Conservation (phyloP, 805 yeast species). For the Priceomyces medius region DNA sequence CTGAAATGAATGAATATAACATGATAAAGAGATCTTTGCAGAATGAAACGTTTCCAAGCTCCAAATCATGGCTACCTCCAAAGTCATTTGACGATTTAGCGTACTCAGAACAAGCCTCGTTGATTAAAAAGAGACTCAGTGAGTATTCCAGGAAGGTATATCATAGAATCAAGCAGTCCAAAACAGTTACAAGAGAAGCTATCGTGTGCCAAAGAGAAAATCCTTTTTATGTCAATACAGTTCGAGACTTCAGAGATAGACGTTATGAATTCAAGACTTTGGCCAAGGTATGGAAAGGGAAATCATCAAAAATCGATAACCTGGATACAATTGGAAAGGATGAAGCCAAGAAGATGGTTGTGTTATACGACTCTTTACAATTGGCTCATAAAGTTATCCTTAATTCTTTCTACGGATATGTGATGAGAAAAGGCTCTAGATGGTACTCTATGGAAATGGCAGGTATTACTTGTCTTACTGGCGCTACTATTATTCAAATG, state of each 20-base stretch:
- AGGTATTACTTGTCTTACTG: slow-evolving; percentile 96
- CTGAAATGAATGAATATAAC: slow-evolving; percentile 85
- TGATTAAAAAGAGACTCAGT: slow-evolving; percentile 71
- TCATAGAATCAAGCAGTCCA: slow-evolving; percentile 75
- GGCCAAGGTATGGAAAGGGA: slow-evolving; percentile 92
- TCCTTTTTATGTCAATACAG: slow-evolving; percentile 95
- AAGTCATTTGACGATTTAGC: slow-evolving; percentile 74
- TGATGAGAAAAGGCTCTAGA: slow-evolving; percentile 97
- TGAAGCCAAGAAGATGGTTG: slow-evolving; percentile 92
- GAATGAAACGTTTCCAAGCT: slow-evolving; percentile 71
- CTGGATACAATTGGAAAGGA: slow-evolving; percentile 64
- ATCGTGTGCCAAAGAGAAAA: slow-evolving; percentile 96
- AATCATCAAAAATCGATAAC: slow-evolving; percentile 52
- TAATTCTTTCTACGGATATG: slow-evolving; percentile 96
- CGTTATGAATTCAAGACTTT: slow-evolving; percentile 92
- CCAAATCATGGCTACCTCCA: slow-evolving; percentile 53
- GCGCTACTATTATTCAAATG: slow-evolving; percentile 97
- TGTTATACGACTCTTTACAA: slow-evolving; percentile 91
- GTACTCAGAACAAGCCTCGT: slow-evolving; percentile 71
- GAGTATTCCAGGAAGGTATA: slow-evolving; percentile 87
- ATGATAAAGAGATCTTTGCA: slow-evolving; percentile 85
- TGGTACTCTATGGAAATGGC: slow-evolving; percentile 99
- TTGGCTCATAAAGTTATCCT: slow-evolving; percentile 95
- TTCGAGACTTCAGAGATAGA: slow-evolving; percentile 89
- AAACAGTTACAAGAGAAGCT: slow-evolving; percentile 85